Conservation (phyloP, 306 rosid species). For the Glycine latifolia region DNA sequence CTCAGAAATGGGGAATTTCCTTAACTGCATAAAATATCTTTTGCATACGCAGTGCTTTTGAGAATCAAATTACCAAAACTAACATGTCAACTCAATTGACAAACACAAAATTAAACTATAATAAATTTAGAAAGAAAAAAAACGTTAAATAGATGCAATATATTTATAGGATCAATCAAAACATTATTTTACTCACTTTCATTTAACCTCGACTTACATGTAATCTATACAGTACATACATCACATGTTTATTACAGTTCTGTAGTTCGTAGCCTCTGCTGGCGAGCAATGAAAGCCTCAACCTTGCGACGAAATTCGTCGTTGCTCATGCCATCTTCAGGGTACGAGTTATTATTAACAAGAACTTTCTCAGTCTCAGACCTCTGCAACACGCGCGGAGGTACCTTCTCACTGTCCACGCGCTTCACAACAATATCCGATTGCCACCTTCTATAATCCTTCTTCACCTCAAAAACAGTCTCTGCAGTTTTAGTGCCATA, state of each 20-base stretch:
- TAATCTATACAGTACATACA: not conserved
- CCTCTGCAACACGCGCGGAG: conserved; percentile 44
- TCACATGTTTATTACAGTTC: conserved; percentile 46
- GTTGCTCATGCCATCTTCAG: conserved; percentile 77
- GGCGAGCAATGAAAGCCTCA: conserved; percentile 87
- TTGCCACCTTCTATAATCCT: conserved; percentile 59
- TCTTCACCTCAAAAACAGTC: not conserved
- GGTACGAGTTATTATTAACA: conserved; percentile 29
- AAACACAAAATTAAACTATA: not conserved
- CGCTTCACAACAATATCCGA: conserved; percentile 48
- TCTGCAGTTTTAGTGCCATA: not conserved
- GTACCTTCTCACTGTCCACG: conserved; percentile 33
- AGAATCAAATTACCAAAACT: not conserved
- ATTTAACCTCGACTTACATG: conserved; percentile 26
- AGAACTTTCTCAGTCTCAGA: conserved; percentile 60
- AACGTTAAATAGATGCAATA: not conserved
- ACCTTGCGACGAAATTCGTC: conserved; percentile 77
- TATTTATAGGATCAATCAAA: not conserved
- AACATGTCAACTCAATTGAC: not conserved
- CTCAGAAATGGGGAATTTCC: not conserved
- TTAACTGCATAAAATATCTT: not conserved
- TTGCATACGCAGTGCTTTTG: not conserved
- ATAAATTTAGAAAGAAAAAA: not conserved
- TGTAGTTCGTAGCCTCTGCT: conserved; percentile 68
- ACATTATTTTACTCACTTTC: not conserved